A percentile compares a stretch with the other conserved stretches of the same genome.
phyloP scores from a whole-genome alignment of 306 rosid species.

The Oemleria cerasiformis region DNA sequence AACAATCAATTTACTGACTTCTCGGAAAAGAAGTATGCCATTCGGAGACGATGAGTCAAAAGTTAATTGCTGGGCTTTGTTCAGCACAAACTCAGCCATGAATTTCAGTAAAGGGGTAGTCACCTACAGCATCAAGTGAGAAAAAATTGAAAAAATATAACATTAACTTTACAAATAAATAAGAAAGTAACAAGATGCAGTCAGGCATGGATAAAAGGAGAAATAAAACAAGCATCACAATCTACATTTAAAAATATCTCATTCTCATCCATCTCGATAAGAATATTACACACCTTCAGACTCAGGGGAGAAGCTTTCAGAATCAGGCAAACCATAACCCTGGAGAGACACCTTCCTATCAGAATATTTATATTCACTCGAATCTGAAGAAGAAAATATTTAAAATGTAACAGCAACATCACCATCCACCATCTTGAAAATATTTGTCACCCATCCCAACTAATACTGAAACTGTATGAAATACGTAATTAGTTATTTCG shows the following conservation, averaged over 20 bases:
- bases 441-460: neutral
- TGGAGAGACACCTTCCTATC: conserved; percentile 26
- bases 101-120: conserved; percentile 95
- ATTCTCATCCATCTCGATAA: neutral
- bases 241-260: neutral
- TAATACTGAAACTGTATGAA: neutral
- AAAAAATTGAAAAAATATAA: neutral
- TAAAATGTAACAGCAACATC: neutral
- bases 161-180: conserved; percentile 4
- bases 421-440: neutral
- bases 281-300: conserved; percentile 41
- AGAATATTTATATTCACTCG: conserved; percentile 13
- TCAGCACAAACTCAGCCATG: conserved; percentile 92
- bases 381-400: neutral
- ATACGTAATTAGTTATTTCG: neutral
- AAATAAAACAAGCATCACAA: neutral
- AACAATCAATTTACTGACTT: conserved; percentile 92
- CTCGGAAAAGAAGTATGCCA: conserved; percentile 98
- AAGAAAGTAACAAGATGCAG: neutral
- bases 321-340: conserved; percentile 41
- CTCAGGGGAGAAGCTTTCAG: conserved; percentile 19
- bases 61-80: conserved; percentile 96
- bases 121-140: conserved; percentile 50
- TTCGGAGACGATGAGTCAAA: conserved; percentile 99
- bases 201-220: too few relatives aligned